phyloP scores from a whole-genome alignment of 352 stramenopile genomes.

The Globisporangium orthogonon region DNA sequence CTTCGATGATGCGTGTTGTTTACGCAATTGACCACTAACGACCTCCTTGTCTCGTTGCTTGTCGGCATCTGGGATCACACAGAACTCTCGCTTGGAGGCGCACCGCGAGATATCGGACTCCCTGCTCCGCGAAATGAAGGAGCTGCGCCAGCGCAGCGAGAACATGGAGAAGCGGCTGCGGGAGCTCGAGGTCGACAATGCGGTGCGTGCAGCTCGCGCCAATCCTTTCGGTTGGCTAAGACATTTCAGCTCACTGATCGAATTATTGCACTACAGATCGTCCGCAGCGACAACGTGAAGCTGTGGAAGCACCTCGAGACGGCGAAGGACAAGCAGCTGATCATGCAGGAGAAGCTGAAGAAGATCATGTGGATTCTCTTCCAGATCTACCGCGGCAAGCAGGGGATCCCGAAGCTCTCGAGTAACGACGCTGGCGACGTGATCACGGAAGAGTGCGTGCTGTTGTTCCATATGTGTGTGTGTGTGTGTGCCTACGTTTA shows the following conservation, averaged over 20 bases:
- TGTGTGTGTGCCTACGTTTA: background rate
- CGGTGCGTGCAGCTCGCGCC: constrained; percentile 26
- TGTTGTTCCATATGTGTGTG: constrained; percentile 6
- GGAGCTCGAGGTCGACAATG: constrained; percentile 84
- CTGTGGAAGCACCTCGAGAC: constrained; percentile 83
- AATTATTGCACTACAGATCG: constrained; percentile 32
- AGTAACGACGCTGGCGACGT: constrained; percentile 38
- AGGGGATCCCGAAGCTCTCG: constrained; percentile 70
- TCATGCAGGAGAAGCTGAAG: constrained; percentile 90
- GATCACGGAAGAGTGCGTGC: constrained; percentile 82
- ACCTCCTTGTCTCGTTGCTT: background rate
- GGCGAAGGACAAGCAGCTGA: constrained; percentile 83
- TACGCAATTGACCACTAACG: too few relatives aligned
- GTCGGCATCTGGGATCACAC: background rate
- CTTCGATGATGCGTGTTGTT: too few relatives aligned
- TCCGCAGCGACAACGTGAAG: constrained; percentile 85
- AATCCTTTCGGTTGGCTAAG: background rate
- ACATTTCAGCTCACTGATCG: background rate
- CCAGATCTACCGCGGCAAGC: constrained; percentile 86
- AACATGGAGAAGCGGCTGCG: constrained; percentile 84
- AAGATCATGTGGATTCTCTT: constrained; percentile 91
- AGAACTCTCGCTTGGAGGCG: constrained; percentile 64
- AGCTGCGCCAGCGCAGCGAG: constrained; percentile 74
- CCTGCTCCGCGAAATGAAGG: constrained; percentile 79
- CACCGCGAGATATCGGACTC: constrained; percentile 78